Evolutionary conservation across 352 stramenopile genomes (phyloP).

Genomic region (Phytophthora vignae): DNA sequence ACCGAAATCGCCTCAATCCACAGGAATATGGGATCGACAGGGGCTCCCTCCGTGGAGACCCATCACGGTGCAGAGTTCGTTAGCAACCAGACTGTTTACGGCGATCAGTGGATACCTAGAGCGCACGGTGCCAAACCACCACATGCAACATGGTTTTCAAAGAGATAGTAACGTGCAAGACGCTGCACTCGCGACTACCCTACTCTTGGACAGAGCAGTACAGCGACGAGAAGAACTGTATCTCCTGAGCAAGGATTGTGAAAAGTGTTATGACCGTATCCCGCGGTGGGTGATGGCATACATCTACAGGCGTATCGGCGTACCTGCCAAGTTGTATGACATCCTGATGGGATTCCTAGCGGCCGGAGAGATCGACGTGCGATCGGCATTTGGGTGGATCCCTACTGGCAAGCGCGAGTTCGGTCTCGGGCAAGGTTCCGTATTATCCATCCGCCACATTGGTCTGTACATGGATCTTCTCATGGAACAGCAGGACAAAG

Average conservation of each 20-base stretch:
- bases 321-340: background rate
- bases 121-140: constrained; percentile 1
- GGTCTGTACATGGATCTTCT: background rate
- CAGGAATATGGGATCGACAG: constrained; percentile 1
- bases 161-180: constrained; percentile 7
- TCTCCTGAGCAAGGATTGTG: background rate
- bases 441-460: background rate
- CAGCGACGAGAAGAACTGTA: background rate
- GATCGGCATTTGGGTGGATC: background rate
- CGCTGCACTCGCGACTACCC: background rate
- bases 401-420: background rate
- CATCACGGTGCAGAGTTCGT: constrained; percentile 1
- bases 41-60: constrained; percentile 7
- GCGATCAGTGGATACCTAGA: constrained; percentile 5
- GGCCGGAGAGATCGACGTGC: background rate
- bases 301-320: background rate
- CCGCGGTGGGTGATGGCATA: background rate
- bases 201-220: background rate
- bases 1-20: background rate
- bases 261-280: background rate
- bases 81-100: constrained; percentile 4
- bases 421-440: background rate
- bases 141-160: constrained; percentile 14
- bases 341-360: background rate
- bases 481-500: background rate